Percentiles rank a stretch among this genome's conserved stretches.
phyloP scores from a whole-genome alignment of 768 basidiomycete species.

The Dioszegia aurantiaca region DNA sequence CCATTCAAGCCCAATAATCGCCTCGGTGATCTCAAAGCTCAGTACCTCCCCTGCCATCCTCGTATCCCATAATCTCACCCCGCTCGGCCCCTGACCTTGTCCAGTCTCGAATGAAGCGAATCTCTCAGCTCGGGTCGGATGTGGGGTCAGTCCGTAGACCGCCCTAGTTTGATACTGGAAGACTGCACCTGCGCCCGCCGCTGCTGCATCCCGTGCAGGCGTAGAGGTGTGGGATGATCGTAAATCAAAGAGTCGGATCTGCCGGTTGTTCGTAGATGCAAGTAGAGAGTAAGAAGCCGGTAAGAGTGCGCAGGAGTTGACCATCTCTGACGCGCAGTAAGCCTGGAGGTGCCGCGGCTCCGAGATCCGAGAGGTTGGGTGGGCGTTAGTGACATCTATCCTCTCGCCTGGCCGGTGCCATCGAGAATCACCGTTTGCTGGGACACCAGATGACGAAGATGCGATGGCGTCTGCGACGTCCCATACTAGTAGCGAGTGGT shows the following conservation, averaged over 20 bases:
- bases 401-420: conserved; percentile 30
- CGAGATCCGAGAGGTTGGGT: conserved; percentile 14
- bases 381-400: conserved; percentile 29
- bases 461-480: conserved; percentile 35
- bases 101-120: conserved; percentile 45
- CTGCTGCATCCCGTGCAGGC: conserved; percentile 13
- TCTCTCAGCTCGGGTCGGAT: conserved; percentile 25
- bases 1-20: conserved; percentile 37
- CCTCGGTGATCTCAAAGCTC: conserved; percentile 35
- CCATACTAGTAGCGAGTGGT: conserved; percentile 44
- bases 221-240: conserved; percentile 13
- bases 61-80: conserved; percentile 48
- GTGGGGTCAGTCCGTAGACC: conserved; percentile 35
- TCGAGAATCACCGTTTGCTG: neutral
- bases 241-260: conserved; percentile 40
- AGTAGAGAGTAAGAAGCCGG: conserved; percentile 26
- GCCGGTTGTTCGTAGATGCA: conserved; percentile 31
- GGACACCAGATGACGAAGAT: conserved; percentile 17
- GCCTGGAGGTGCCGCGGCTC: conserved; percentile 41
- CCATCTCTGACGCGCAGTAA: conserved; percentile 41
- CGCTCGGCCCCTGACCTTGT: conserved; percentile 16
- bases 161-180: conserved; percentile 38
- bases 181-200: conserved; percentile 15
- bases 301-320: conserved; percentile 39
- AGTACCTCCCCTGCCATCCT: conserved; percentile 36